Evolutionary conservation across 148 eudicot genomes (phyloP).

Genomic region (Rhododendron vialii): DNA sequence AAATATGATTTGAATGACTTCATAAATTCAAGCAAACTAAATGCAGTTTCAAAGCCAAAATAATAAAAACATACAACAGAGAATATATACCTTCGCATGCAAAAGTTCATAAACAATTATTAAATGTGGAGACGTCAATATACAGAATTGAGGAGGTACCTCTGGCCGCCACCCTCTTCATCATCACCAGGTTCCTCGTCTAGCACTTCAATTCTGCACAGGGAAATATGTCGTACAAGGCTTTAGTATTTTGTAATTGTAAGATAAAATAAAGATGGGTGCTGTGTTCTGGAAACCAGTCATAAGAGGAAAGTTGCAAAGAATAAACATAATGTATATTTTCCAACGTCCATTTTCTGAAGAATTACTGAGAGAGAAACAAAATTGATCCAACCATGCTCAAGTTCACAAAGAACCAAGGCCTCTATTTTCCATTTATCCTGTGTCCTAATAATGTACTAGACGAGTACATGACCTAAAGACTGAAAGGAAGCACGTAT

Average conservation of each 20-base stretch:
- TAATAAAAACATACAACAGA: background rate
- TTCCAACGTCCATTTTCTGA: background rate
- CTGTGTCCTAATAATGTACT: background rate
- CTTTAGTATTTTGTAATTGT: background rate
- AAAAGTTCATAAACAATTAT: background rate
- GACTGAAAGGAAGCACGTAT: background rate
- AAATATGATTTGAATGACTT: background rate
- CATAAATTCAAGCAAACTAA: background rate
- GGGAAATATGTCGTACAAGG: background rate
- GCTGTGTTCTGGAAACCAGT: background rate
- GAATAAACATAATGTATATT: background rate
- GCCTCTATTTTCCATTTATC: background rate
- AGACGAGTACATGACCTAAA: background rate
- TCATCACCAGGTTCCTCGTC: constrained; percentile 98
- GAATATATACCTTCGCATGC: background rate
- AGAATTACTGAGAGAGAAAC: background rate
- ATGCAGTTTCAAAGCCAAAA: background rate
- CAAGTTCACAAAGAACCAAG: background rate
- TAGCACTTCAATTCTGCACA: constrained; percentile 76
- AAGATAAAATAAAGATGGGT: background rate
- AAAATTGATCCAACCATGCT: background rate
- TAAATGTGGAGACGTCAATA: background rate
- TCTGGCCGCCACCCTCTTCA: constrained; percentile 85
- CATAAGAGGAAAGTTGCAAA: background rate
- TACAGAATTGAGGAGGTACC: constrained; percentile 30